phyloP scores from a whole-genome alignment of 768 basidiomycete genomes.

The Tylopilus plumbeoviolaceoides region DNA sequence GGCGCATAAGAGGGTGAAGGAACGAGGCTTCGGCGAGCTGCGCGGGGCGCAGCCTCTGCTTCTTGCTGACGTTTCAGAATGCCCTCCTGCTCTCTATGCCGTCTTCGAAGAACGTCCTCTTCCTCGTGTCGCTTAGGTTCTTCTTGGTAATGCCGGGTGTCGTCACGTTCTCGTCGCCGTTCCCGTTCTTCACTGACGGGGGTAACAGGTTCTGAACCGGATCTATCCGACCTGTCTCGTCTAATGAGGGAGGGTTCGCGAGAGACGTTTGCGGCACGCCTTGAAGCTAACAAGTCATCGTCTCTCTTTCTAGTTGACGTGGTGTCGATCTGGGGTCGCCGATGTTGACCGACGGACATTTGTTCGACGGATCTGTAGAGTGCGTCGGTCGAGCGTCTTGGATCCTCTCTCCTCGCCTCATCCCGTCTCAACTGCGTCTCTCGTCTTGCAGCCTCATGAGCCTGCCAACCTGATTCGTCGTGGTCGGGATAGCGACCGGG shows the following conservation, averaged over 20 bases:
- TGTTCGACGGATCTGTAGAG: constrained; percentile 28
- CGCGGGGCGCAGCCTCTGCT: no score
- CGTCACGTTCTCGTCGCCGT: no score
- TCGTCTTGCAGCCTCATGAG: constrained; percentile 30
- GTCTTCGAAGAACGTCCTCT: no score
- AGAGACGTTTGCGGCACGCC: constrained; percentile 24
- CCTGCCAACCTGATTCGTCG: constrained; percentile 32
- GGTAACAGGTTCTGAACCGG: no score
- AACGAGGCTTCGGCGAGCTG: no score
- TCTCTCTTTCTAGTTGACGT: constrained; percentile 30
- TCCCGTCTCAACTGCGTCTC: constrained; percentile 32
- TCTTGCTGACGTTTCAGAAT: no score
- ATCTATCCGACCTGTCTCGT: no score
- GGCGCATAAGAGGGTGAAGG: no score
- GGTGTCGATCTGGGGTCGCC: constrained; percentile 29
- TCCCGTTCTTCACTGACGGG: no score
- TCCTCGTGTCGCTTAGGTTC: no score
- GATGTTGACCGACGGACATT: constrained; percentile 11
- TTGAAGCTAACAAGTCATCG: constrained; percentile 22
- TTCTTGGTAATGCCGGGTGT: no score
- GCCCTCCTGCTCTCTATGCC: no score
- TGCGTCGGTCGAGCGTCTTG: constrained; percentile 31
- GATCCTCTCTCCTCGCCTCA: constrained; percentile 34
- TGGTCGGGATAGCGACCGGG: constrained; percentile 22
- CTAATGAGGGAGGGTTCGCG: constrained; percentile 21